Evolutionary conservation across 1,139 yeast species (phyloP).

Genomic region (Hyphopichia pseudoburtonii): DNA sequence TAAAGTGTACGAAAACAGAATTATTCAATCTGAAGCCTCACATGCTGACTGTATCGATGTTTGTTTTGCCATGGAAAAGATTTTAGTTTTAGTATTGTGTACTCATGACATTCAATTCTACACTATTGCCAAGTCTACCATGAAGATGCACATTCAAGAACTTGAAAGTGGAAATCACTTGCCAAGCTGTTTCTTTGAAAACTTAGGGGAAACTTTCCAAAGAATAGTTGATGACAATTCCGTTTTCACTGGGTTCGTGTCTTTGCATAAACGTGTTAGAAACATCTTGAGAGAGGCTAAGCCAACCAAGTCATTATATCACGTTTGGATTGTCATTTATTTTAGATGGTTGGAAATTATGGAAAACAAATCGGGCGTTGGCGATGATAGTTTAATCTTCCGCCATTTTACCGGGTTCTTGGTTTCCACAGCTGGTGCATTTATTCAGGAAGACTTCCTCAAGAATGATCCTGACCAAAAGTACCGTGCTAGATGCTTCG

Average conservation of each 20-base stretch:
- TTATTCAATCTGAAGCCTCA: constrained; percentile 16
- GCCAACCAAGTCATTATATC: constrained; percentile 61
- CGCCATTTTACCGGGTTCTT: constrained; percentile 63
- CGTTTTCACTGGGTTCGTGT: constrained; percentile 73
- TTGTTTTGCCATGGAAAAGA: constrained; percentile 40
- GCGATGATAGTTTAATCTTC: constrained; percentile 44
- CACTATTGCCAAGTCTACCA: constrained; percentile 49
- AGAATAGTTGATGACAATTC: constrained; percentile 55
- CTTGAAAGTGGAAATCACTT: constrained; percentile 9
- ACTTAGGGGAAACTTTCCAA: constrained; percentile 45
- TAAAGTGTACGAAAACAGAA: constrained; percentile 22
- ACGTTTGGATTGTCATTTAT: constrained; percentile 62
- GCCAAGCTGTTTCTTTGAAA: constrained; percentile 14
- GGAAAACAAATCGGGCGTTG: constrained; percentile 19
- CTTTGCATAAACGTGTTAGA: constrained; percentile 67
- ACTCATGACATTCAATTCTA: constrained; percentile 61
- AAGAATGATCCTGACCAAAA: constrained; percentile 24
- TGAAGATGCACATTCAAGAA: constrained; percentile 48
- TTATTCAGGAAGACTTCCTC: constrained; percentile 34
- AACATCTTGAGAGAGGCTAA: constrained; percentile 54
- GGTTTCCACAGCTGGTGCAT: constrained; percentile 59
- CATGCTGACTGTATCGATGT: constrained; percentile 18
- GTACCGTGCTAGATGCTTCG: constrained; percentile 25
- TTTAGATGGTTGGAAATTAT: constrained; percentile 50
- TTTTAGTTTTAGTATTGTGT: constrained; percentile 50